Percentiles rank a stretch among this genome's conserved stretches.
Conservation (phyloP, 2,329 filamentous ascomycete species). For the Diaporthe amygdali region DNA sequence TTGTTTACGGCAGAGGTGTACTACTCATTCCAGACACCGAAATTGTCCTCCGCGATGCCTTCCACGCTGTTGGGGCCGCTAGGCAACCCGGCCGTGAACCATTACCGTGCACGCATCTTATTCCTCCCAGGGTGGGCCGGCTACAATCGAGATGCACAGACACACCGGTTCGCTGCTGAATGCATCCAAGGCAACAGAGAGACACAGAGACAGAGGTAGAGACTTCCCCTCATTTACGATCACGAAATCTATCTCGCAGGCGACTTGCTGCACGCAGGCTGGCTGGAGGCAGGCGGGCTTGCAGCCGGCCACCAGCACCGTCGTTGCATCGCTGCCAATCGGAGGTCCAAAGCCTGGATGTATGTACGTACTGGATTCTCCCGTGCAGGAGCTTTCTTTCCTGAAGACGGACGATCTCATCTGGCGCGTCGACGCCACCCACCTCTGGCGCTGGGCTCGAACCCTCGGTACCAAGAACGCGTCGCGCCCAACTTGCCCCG, state of each 20-base stretch:
- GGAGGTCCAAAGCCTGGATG: not conserved
- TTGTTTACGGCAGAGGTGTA: not conserved
- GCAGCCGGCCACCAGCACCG: not conserved
- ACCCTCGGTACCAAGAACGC: not conserved
- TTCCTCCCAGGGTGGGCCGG: not conserved
- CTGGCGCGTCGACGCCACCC: not conserved
- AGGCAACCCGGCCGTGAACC: not conserved
- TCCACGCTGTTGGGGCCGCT: conserved; percentile 1
- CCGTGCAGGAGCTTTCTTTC: not conserved
- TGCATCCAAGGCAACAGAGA: not conserved
- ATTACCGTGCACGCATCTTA: not conserved
- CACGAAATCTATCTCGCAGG: conserved; percentile 12
- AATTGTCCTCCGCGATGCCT: not conserved
- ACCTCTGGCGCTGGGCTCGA: not conserved
- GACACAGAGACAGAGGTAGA: not conserved
- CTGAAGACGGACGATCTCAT: not conserved
- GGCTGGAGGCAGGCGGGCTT: not conserved
- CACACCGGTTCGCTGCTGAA: not conserved
- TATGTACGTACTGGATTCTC: not conserved
- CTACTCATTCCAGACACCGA: no score
- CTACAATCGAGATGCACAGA: not conserved
- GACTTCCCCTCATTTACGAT: not conserved
- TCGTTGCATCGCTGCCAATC: not conserved
- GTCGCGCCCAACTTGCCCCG: not conserved
- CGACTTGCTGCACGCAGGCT: conserved; percentile 2